phyloP scores from a whole-genome alignment of 768 basidiomycete species.

The Mycena alexandri region DNA sequence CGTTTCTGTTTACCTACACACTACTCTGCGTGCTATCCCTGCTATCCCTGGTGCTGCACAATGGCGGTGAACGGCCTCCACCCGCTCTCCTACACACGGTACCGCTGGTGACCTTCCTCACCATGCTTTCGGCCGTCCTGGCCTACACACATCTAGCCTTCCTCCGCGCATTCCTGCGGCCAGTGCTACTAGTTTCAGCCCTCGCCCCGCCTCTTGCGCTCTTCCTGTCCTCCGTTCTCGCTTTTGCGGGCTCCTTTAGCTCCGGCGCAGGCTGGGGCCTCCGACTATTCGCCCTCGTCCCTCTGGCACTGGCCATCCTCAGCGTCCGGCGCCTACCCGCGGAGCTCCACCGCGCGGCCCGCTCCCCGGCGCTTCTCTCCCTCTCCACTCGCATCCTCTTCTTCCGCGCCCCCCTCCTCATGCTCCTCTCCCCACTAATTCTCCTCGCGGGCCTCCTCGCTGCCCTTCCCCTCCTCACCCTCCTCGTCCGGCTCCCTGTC shows the following conservation, averaged over 20 bases:
- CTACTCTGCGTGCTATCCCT: constrained; percentile 72
- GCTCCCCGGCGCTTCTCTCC: constrained; percentile 70
- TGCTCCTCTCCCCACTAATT: constrained; percentile 80
- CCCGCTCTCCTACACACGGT: constrained; percentile 81
- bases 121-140: constrained; percentile 74
- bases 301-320: constrained; percentile 75
- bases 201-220: constrained; percentile 82
- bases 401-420: constrained; percentile 74
- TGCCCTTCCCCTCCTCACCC: constrained; percentile 84
- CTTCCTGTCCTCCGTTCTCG: constrained; percentile 82
- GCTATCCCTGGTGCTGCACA: constrained; percentile 74
- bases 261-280: constrained; percentile 57
- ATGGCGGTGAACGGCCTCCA: constrained; percentile 53
- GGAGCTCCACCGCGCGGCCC: constrained; percentile 77
- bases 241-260: constrained; percentile 68
- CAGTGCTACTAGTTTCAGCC: constrained; percentile 83
- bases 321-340: constrained; percentile 77
- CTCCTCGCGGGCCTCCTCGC: constrained; percentile 75
- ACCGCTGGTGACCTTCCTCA: constrained; percentile 80
- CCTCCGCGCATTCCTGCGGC: constrained; percentile 84
- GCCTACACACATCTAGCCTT: constrained; percentile 84
- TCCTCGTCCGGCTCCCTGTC: constrained; percentile 82
- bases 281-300: constrained; percentile 82
- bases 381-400: constrained; percentile 80
- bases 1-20: constrained; percentile 72